These are phyloP conservation scores for Malassezia globosa DNA, from an alignment of 1,284 basidiomycete species.

Conservation along the genomic window DNA sequence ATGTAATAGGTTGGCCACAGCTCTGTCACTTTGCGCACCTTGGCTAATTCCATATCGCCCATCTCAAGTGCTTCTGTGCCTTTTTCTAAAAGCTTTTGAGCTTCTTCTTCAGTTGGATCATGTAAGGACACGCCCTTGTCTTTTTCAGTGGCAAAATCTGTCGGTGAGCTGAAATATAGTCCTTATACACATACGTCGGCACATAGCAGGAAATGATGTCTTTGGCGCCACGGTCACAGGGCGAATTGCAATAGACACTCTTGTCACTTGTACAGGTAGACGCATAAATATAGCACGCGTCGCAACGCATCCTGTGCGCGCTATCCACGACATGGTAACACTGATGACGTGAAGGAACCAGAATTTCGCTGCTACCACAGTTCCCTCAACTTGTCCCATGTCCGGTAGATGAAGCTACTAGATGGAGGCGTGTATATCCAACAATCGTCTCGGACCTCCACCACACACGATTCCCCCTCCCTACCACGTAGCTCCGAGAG, in stretches of 20 bases:
- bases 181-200: too few relatives aligned
- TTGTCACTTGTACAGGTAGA: background rate
- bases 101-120: conserved; percentile 76
- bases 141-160: conserved; percentile 9
- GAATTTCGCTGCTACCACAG: background rate
- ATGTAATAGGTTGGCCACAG: background rate
- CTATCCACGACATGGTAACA: background rate
- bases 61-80: conserved; percentile 79
- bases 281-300: background rate
- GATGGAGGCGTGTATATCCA: conserved; percentile 1
- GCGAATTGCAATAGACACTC: background rate
- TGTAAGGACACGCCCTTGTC: conserved; percentile 4
- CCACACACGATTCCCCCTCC: too few relatives aligned
- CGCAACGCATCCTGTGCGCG: background rate
- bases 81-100: conserved; percentile 68
- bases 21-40: too few relatives aligned
- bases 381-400: background rate
- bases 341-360: too few relatives aligned
- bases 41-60: conserved; percentile 62
- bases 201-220: too few relatives aligned
- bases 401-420: background rate
- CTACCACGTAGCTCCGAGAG: too few relatives aligned
- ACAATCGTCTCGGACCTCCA: background rate
- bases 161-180: too few relatives aligned
- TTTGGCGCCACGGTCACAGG: background rate